Evolutionary conservation across 768 basidiomycete species (phyloP).

Genomic region (Sarcomyxa edulis): DNA sequence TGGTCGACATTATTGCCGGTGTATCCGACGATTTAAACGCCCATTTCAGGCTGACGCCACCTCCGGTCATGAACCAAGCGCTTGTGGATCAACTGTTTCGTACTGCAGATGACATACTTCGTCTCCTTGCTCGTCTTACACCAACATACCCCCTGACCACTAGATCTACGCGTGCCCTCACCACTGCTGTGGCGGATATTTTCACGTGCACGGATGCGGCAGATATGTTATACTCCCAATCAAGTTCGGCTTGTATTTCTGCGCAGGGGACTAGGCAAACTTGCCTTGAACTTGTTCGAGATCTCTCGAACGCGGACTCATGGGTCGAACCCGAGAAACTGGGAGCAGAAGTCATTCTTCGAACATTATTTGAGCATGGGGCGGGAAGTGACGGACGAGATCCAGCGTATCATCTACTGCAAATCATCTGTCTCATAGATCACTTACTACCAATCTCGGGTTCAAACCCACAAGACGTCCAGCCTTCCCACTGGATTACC

Average conservation of each 20-base stretch:
- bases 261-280: constrained; percentile 40
- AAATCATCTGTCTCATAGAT: constrained; percentile 54
- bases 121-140: constrained; percentile 42
- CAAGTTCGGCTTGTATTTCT: constrained; percentile 31
- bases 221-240: constrained; percentile 31
- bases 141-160: constrained; percentile 44
- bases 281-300: constrained; percentile 46
- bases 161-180: constrained; percentile 41
- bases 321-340: constrained; percentile 28
- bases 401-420: constrained; percentile 50
- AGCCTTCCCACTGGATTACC: constrained; percentile 42
- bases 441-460: constrained; percentile 40
- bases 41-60: constrained; percentile 41
- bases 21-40: constrained; percentile 48
- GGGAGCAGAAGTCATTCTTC: constrained; percentile 48
- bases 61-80: constrained; percentile 30
- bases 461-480: constrained; percentile 27
- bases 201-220: constrained; percentile 50
- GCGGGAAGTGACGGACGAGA: constrained; percentile 36
- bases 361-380: constrained; percentile 49
- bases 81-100: constrained; percentile 52
- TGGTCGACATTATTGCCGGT: constrained; percentile 46
- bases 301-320: constrained; percentile 29
- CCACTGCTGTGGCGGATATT: constrained; percentile 42
- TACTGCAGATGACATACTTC: constrained; percentile 47